Conservation (phyloP, 345 rosid species). For the Durio zibethinus region DNA sequence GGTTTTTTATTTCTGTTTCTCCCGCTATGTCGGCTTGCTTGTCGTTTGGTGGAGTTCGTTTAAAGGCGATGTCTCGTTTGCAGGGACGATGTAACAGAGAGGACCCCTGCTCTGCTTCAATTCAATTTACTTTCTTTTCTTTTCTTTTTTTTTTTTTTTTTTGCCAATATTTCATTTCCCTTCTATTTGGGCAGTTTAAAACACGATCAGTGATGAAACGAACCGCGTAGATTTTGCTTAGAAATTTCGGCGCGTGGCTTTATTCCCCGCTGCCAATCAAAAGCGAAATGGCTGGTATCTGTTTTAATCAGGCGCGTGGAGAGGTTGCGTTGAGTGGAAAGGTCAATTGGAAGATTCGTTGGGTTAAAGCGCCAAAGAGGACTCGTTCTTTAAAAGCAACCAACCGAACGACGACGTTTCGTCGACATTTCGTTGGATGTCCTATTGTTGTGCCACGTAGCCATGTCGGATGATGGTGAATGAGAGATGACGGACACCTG, state of each 20-base stretch:
- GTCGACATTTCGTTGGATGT: not conserved
- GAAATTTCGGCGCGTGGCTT: not conserved
- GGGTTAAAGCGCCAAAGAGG: constrained; percentile 13
- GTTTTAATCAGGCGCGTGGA: not conserved
- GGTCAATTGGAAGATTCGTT: constrained; percentile 3
- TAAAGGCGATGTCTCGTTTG: constrained; percentile 5
- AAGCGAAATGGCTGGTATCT: not conserved
- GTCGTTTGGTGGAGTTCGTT: constrained; percentile 1
- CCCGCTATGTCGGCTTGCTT: not conserved
- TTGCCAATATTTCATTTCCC: not conserved
- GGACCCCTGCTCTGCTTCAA: constrained; percentile 13
- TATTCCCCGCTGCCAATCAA: not conserved
- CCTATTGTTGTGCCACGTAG: not conserved
- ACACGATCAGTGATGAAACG: not conserved
- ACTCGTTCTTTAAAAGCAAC: not conserved
- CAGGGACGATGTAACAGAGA: constrained; percentile 27
- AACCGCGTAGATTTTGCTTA: constrained; percentile 6
- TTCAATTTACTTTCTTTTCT: not conserved
- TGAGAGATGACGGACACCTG: too few species aligned
- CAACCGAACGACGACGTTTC: constrained; percentile 3
- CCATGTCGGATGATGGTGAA: too few species aligned
- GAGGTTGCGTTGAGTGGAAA: not conserved
- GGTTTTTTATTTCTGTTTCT: not conserved
- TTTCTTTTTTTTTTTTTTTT: not conserved
- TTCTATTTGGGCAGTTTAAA: not conserved